Conservation (phyloP, 139 green algal species). For the Chlamydomonas sp. region DNA sequence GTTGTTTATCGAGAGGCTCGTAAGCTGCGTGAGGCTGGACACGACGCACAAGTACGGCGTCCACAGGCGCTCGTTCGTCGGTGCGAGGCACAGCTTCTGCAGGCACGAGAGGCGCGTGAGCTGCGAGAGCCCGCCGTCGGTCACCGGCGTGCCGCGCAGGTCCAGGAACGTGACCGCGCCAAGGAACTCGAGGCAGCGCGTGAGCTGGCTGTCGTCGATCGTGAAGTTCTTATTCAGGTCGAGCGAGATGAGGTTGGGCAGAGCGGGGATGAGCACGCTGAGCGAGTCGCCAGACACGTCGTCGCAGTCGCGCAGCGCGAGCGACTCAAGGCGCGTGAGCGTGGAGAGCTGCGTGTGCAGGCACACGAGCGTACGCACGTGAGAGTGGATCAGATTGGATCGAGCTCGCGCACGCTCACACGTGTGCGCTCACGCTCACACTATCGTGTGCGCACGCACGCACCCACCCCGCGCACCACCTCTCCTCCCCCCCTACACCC, state of each 20-base stretch:
- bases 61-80: slow-evolving; percentile 6
- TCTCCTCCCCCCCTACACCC: no score
- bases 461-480: no score
- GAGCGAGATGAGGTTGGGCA: slow-evolving; percentile 22
- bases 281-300: slow-evolving; percentile 16
- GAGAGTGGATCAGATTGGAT: no score
- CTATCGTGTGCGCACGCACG: no score
- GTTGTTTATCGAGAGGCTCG: slow-evolving; percentile 15
- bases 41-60: slow-evolving; percentile 1
- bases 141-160: slow-evolving; percentile 13
- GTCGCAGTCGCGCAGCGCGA: slow-evolving; percentile 14
- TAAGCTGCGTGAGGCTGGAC: slow-evolving; percentile 11
- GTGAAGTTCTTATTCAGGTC: slow-evolving; percentile 24
- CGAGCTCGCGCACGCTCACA: no score
- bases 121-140: slow-evolving; percentile 13
- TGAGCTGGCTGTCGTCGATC: slow-evolving; percentile 22
- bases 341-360: slow-evolving; percentile 7
- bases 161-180: slow-evolving; percentile 18
- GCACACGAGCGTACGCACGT: no score
- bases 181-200: slow-evolving; percentile 18
- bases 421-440: no score
- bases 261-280: not conserved
- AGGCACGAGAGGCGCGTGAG: slow-evolving; percentile 21
- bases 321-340: slow-evolving; percentile 14
- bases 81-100: slow-evolving; percentile 28